Evolutionary conservation across 495 filamentous ascomycete species (phyloP).

Genomic region (Recurvomyces mirabilis): DNA sequence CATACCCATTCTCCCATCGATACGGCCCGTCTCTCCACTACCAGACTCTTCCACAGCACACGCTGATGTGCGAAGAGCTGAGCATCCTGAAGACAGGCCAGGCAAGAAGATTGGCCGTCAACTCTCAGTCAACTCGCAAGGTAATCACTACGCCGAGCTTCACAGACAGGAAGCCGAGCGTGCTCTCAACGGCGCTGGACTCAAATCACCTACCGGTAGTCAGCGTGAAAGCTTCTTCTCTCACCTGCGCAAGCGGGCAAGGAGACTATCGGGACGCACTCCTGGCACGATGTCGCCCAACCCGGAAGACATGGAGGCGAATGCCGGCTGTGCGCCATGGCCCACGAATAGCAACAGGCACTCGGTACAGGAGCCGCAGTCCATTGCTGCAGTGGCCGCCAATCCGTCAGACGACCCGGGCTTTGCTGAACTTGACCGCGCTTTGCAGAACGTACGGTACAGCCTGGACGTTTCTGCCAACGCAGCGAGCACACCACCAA

Average conservation of each 20-base stretch:
- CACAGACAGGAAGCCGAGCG: constrained; percentile 87
- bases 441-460: constrained; percentile 59
- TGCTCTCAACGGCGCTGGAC: constrained; percentile 69
- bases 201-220: constrained; percentile 51
- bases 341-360: constrained; percentile 62
- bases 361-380: constrained; percentile 64
- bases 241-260: constrained; percentile 85
- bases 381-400: constrained; percentile 25
- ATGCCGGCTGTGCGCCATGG: constrained; percentile 85
- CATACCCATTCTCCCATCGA: constrained; percentile 95
- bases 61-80: constrained; percentile 44
- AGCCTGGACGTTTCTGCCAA: constrained; percentile 45
- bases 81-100: constrained; percentile 52
- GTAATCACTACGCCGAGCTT: constrained; percentile 76
- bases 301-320: constrained; percentile 79
- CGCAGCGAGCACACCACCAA: constrained; percentile 23
- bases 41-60: constrained; percentile 89
- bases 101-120: constrained; percentile 93
- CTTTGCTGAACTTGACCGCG: constrained; percentile 65
- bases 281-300: constrained; percentile 62
- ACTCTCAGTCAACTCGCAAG: constrained; percentile 86
- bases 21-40: constrained; percentile 85
- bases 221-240: constrained; percentile 96
- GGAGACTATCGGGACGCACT: constrained; percentile 82
- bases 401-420: constrained; percentile 33